A percentile compares a stretch with the other conserved stretches of the same genome.
phyloP scores from a whole-genome alignment of 2,329 filamentous ascomycete genomes.

The Nigrograna mackinnonii region DNA sequence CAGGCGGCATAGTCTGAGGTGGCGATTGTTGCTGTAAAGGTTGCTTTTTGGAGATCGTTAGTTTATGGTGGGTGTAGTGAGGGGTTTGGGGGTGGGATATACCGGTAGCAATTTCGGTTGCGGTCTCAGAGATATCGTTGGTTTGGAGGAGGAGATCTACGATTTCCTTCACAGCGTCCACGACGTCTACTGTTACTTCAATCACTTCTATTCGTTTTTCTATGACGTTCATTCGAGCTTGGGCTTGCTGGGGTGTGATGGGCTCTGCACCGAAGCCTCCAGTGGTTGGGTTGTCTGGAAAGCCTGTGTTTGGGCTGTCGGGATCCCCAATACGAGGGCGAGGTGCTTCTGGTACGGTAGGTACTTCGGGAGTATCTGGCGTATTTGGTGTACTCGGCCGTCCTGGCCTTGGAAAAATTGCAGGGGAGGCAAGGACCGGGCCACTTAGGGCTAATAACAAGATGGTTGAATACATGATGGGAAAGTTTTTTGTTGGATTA shows the following conservation, averaged over 20 bases:
- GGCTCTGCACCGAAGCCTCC: neutral
- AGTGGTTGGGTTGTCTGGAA: neutral
- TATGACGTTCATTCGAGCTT: neutral
- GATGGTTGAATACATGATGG: too few species aligned
- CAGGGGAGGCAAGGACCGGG: too few species aligned
- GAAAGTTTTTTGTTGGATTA: too few species aligned
- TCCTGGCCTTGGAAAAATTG: too few species aligned
- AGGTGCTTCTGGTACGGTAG: neutral
- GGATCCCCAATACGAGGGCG: too few species aligned
- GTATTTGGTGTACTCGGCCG: too few species aligned
- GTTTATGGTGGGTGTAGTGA: neutral
- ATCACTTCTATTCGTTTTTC: conserved; percentile 3
- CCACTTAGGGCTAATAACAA: too few species aligned
- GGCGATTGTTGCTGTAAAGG: conserved; percentile 10
- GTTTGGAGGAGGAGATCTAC: conserved; percentile 1
- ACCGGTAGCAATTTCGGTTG: neutral
- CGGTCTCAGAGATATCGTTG: neutral
- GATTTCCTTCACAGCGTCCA: neutral
- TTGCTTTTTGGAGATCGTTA: conserved; percentile 4
- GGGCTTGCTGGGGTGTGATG: neutral
- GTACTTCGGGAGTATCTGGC: neutral
- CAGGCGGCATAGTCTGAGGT: conserved; percentile 11
- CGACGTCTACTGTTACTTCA: neutral
- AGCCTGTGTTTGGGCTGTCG: neutral
- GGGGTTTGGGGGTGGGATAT: neutral